A percentile compares a stretch with the other conserved stretches of the same genome.
Evolutionary conservation across 768 basidiomycete species (phyloP).

Genomic region (Termitomyces sp.): DNA sequence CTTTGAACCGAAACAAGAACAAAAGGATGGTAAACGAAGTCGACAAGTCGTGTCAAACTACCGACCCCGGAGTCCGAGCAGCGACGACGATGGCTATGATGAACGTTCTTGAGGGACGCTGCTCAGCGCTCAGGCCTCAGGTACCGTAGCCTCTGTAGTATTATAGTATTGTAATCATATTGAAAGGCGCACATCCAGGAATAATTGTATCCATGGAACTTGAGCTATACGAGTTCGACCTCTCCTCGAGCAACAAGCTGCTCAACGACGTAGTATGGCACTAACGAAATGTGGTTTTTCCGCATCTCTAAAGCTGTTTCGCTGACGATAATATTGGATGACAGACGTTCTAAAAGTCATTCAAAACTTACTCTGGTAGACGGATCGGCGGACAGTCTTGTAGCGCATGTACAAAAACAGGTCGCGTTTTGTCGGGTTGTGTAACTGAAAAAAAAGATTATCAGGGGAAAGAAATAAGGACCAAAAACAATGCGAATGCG

Average conservation of each 20-base stretch:
- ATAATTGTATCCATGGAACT: neutral
- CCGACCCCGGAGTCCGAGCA: conserved; percentile 29
- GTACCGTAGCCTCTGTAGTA: conserved; percentile 10
- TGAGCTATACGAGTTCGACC: conserved; percentile 63
- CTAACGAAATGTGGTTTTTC: conserved; percentile 77
- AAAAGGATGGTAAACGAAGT: conserved; percentile 16
- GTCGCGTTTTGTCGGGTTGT: conserved; percentile 66
- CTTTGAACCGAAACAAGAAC: conserved; percentile 18
- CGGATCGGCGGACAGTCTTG: conserved; percentile 61
- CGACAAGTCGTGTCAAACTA: conserved; percentile 24
- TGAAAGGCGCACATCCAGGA: conserved; percentile 5
- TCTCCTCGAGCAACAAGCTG: conserved; percentile 67
- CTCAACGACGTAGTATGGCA: conserved; percentile 74
- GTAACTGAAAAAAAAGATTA: conserved; percentile 45
- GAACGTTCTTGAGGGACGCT: conserved; percentile 29
- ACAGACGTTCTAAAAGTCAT: neutral
- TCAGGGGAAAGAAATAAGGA: neutral
- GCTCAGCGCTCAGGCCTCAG: conserved; percentile 1
- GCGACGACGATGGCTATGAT: conserved; percentile 39
- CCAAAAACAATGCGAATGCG: conserved; percentile 20
- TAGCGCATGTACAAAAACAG: conserved; percentile 81
- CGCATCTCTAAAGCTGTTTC: conserved; percentile 70
- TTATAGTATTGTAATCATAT: conserved; percentile 14
- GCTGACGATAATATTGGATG: conserved; percentile 23
- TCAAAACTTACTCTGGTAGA: conserved; percentile 58